These are phyloP conservation scores for Dendrocalamus sinicus DNA, from an alignment of 176 grass and related monocot species.

Conservation along the genomic window DNA sequence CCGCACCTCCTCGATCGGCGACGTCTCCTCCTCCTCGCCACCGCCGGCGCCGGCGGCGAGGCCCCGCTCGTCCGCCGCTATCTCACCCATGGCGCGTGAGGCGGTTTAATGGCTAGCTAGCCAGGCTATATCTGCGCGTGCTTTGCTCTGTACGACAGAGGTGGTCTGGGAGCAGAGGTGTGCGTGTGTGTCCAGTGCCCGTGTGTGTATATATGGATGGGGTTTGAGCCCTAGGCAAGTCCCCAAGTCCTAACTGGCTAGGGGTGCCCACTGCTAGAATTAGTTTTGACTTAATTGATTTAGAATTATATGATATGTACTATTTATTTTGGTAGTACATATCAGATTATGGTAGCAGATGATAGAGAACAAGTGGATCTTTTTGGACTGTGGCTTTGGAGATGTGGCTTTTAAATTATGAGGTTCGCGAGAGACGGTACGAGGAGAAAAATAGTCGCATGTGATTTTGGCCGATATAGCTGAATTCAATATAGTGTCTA, in stretches of 20 bases:
- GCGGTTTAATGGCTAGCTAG: slow-evolving; percentile 24
- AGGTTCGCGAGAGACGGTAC: too few species aligned
- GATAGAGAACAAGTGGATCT: too few species aligned
- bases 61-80: slow-evolving; percentile 43
- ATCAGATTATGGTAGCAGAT: too few species aligned
- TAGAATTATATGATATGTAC: too few species aligned
- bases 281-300: too few species aligned
- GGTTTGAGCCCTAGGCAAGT: background rate
- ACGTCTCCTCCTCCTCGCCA: slow-evolving; percentile 50
- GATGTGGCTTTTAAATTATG: too few species aligned
- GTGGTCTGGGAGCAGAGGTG: background rate
- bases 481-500: too few species aligned
- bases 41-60: slow-evolving; percentile 9
- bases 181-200: background rate
- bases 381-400: too few species aligned
- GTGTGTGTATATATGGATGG: background rate
- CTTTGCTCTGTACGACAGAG: background rate
- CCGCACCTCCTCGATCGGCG: slow-evolving; percentile 79
- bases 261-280: background rate
- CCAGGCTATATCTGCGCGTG: background rate
- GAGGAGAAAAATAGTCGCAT: too few species aligned
- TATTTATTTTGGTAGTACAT: too few species aligned
- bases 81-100: slow-evolving; percentile 53
- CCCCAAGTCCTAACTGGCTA: background rate
- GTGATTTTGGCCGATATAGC: too few species aligned